Conservation (phyloP, 1,284 basidiomycete species). For the Rhodotorula sp. region DNA sequence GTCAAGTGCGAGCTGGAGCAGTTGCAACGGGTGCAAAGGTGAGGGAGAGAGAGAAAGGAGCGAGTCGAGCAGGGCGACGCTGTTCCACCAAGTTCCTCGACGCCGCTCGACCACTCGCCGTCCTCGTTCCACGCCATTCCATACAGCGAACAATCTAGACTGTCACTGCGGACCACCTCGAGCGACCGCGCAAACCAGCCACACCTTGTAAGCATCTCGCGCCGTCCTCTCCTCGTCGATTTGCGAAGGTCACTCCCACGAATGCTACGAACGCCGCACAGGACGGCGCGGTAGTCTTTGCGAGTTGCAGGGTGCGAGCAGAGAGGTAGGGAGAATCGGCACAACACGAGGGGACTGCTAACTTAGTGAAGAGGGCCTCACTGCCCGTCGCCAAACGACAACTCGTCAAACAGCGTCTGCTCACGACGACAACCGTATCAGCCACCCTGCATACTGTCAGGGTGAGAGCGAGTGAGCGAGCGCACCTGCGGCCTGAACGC, state of each 20-base stretch:
- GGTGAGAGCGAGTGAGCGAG: background rate
- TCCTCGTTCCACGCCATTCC: no score
- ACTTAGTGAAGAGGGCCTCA: no score
- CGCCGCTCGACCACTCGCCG: no score
- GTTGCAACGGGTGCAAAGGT: background rate
- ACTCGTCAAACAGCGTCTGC: slow-evolving; percentile 11
- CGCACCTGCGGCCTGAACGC: slow-evolving; percentile 27
- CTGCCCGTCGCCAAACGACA: background rate
- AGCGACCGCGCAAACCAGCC: no score
- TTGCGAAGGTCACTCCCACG: background rate
- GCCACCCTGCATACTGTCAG: no score
- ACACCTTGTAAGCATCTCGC: background rate
- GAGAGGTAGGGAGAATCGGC: no score
- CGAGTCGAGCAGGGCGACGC: background rate
- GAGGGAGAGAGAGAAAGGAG: background rate
- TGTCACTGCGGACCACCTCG: no score
- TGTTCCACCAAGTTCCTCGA: background rate
- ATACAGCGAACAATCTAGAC: no score
- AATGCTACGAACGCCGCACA: background rate
- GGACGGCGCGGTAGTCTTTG: background rate
- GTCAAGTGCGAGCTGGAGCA: background rate
- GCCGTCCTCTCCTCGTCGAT: background rate
- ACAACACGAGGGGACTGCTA: no score
- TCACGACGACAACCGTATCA: no score
- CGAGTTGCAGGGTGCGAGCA: no score